A percentile compares a stretch with the other conserved stretches of the same genome.
phyloP scores from a whole-genome alignment of 73 alveolate genomes.

The Stentor roeselii region DNA sequence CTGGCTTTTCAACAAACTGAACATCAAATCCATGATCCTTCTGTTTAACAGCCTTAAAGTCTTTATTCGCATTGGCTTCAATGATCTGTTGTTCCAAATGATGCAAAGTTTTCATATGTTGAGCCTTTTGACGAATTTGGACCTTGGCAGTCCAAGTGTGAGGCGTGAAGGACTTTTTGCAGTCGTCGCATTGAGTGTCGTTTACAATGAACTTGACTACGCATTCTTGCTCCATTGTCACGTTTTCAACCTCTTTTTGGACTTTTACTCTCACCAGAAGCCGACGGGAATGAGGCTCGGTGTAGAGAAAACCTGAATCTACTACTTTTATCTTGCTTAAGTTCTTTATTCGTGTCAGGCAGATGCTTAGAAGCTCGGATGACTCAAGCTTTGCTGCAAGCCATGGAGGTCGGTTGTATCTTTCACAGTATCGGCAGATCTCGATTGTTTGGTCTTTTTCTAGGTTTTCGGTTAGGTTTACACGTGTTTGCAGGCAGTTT shows the following conservation, averaged over 20 bases:
- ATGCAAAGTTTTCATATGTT: slow-evolving; percentile 91
- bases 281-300: slow-evolving; percentile 95
- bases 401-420: slow-evolving; percentile 89
- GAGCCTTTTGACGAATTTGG: slow-evolving; percentile 85
- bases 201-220: slow-evolving; percentile 82
- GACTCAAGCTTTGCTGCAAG: slow-evolving; percentile 68
- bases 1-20: slow-evolving; percentile 80
- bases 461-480: slow-evolving; percentile 78
- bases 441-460: slow-evolving; percentile 52
- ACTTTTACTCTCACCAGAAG: slow-evolving; percentile 89
- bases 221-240: slow-evolving; percentile 63
- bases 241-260: slow-evolving; percentile 82
- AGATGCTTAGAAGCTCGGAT: slow-evolving; percentile 73
- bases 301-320: slow-evolving; percentile 92
- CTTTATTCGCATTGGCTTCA: slow-evolving; percentile 87
- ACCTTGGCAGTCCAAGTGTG: slow-evolving; percentile 94
- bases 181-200: slow-evolving; percentile 94
- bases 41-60: slow-evolving; percentile 82
- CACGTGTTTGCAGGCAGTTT: slow-evolving; percentile 66
- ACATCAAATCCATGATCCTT: slow-evolving; percentile 97
- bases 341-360: slow-evolving; percentile 76
- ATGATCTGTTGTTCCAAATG: slow-evolving; percentile 86
- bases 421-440: slow-evolving; percentile 79
- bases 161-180: slow-evolving; percentile 95
- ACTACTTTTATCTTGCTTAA: slow-evolving; percentile 80